phyloP scores from a whole-genome alignment of 2,329 filamentous ascomycete genomes.

The Sporothrix dimorphospora region DNA sequence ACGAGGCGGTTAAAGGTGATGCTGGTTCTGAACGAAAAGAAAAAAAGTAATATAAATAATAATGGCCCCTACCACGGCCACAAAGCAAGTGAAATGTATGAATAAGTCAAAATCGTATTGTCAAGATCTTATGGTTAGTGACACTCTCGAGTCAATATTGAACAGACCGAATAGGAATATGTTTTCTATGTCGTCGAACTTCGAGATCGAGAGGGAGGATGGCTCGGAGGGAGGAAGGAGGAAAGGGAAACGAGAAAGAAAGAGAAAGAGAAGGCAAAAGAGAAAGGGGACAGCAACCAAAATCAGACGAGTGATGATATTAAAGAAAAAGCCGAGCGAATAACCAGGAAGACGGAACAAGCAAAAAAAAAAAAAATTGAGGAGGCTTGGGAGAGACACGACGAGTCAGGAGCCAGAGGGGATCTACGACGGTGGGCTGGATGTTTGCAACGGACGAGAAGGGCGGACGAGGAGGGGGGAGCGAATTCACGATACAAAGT shows the following conservation, averaged over 20 bases:
- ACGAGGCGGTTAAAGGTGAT: background rate
- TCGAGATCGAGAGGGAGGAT: background rate
- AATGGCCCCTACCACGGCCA: conserved; percentile 2
- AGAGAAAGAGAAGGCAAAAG: background rate
- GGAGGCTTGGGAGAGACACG: conserved; percentile 19
- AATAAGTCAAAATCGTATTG: background rate
- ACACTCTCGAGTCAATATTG: background rate
- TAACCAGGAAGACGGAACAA: background rate
- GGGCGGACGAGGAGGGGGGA: no score
- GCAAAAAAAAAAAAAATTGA: background rate
- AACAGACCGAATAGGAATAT: background rate
- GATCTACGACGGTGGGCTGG: background rate
- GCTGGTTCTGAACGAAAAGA: no score
- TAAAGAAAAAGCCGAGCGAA: background rate
- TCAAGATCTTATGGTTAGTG: background rate
- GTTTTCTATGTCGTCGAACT: background rate
- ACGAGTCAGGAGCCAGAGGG: background rate
- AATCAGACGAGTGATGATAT: background rate
- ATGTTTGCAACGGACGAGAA: background rate
- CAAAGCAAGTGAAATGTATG: background rate
- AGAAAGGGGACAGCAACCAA: background rate
- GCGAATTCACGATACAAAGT: background rate
- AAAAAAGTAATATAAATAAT: background rate
- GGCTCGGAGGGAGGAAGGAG: background rate
- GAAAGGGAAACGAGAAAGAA: background rate